Percentiles rank a stretch among this genome's conserved stretches.
These are phyloP conservation scores for Aspergillus ochraceus DNA, from an alignment of 2,329 filamentous ascomycete species.

Conservation along the genomic window DNA sequence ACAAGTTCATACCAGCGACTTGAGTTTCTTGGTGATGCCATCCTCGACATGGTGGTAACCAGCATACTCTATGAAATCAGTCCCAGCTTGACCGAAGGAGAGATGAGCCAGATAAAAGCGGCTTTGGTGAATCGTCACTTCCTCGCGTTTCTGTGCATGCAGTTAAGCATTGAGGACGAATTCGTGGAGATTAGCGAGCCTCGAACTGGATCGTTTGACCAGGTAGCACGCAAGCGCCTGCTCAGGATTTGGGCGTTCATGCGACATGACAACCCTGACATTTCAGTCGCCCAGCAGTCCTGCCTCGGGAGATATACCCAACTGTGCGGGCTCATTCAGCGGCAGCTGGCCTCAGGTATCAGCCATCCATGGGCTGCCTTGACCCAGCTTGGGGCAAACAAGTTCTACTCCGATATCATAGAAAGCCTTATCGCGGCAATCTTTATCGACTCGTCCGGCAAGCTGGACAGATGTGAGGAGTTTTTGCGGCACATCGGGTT, in stretches of 20 bases:
- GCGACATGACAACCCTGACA: slow-evolving; percentile 9
- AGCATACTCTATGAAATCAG: slow-evolving; percentile 2
- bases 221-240: background rate
- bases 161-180: slow-evolving; percentile 1
- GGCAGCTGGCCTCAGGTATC: background rate
- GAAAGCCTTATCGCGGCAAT: slow-evolving; percentile 12
- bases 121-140: slow-evolving; percentile 10
- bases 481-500: background rate
- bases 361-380: slow-evolving; percentile 11
- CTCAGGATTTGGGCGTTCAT: slow-evolving; percentile 6
- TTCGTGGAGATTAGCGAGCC: background rate
- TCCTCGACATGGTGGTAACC: slow-evolving; percentile 9
- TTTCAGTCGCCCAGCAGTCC: slow-evolving; percentile 1
- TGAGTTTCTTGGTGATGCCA: slow-evolving; percentile 13
- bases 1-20: slow-evolving; percentile 11
- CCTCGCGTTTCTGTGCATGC: slow-evolving; percentile 10
- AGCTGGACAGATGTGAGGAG: slow-evolving; percentile 4
- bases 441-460: slow-evolving; percentile 7
- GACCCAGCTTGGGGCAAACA: slow-evolving; percentile 8
- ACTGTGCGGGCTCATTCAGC: slow-evolving; percentile 5
- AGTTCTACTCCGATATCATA: slow-evolving; percentile 13
- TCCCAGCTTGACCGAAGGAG: slow-evolving; percentile 4
- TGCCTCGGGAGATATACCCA: slow-evolving; percentile 6
- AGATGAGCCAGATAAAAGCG: slow-evolving; percentile 7
- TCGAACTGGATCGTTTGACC: background rate